Conservation (phyloP, 345 rosid species). For the Heritiera fomes region DNA sequence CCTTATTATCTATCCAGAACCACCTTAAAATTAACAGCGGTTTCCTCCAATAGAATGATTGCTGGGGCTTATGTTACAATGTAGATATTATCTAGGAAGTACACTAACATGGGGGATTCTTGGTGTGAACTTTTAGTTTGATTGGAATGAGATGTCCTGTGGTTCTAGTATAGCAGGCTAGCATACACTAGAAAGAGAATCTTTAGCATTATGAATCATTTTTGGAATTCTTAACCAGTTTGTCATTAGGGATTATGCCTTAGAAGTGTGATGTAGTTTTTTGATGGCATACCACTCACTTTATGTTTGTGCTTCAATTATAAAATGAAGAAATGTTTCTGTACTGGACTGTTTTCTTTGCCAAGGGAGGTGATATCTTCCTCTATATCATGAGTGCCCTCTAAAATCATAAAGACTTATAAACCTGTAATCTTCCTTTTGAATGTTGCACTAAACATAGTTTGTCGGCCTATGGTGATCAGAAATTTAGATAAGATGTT, state of each 20-base stretch:
- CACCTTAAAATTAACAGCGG: not conserved
- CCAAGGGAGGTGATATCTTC: not conserved
- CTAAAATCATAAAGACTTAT: not conserved
- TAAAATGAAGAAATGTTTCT: no score
- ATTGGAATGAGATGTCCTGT: not conserved
- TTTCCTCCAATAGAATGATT: not conserved
- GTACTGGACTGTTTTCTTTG: not conserved
- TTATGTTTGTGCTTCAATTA: not conserved
- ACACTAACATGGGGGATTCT: not conserved
- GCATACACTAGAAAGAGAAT: not conserved
- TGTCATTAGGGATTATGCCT: not conserved
- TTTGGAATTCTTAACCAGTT: constrained; percentile 7
- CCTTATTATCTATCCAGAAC: not conserved
- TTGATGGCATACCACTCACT: not conserved
- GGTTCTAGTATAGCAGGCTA: not conserved
- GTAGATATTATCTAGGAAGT: not conserved
- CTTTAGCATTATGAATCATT: not conserved
- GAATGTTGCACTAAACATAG: not conserved
- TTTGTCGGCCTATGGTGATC: not conserved
- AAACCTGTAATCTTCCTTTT: not conserved
- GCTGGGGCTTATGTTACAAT: not conserved
- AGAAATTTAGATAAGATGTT: not conserved
- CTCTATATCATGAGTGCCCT: not conserved
- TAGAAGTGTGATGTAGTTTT: not conserved
- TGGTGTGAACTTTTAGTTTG: constrained; percentile 3